Evolutionary conservation across 2,329 filamentous ascomycete species (phyloP), one percentile per base, ranked within the genome.

Genomic region (Massarina eburnea): DNA sequence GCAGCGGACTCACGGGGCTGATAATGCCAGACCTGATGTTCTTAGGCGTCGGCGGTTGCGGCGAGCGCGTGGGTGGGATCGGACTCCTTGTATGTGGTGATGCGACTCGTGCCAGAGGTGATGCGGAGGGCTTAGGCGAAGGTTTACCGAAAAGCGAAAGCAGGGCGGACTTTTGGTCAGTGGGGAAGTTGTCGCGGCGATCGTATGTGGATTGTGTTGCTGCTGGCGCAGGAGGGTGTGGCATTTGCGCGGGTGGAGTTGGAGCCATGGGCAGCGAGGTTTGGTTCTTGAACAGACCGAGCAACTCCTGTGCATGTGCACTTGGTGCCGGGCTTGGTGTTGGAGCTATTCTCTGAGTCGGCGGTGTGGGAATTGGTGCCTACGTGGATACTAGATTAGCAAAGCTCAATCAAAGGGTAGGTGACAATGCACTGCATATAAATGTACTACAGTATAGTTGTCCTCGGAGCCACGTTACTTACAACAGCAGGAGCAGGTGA

Each of bases 1-100:
- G 66, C 3, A 71, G 46, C 6, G 69, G 69, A 41, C 64, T 68
- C 4, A 72, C 68, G 0, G 69, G 69, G 45, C 68, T 71, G 21
- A 67, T 64, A 15, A 71, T 29, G 17, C 66, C 66, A n/a, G 68
- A 69, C 51, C 66, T 57, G 4, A 50, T 40, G 8, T 45, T 61
- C 40, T 66, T 65, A 2, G 64, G 64, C 17, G 61, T 64, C 0
- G 62, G 62, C 6, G 62, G 58, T 7, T 61, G 58, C 1, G 64
- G 54, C 1, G 49, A 56, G 3, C 54, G 51, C 14, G 55, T 8
- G 20, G 36, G 21, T 43, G 21, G 42, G 45, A n/a, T 33, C 41
- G 3, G 52, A n/a, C n/a, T n/a, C n/a, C n/a, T n/a, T n/a, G n/a
- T n/a, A n/a, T n/a, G n/a, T n/a, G n/a, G n/a, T n/a, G n/a, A n/a